Evolutionary conservation across 2,329 filamentous ascomycete species (phyloP).

Genomic region (Pseudocercospora fuligena): DNA sequence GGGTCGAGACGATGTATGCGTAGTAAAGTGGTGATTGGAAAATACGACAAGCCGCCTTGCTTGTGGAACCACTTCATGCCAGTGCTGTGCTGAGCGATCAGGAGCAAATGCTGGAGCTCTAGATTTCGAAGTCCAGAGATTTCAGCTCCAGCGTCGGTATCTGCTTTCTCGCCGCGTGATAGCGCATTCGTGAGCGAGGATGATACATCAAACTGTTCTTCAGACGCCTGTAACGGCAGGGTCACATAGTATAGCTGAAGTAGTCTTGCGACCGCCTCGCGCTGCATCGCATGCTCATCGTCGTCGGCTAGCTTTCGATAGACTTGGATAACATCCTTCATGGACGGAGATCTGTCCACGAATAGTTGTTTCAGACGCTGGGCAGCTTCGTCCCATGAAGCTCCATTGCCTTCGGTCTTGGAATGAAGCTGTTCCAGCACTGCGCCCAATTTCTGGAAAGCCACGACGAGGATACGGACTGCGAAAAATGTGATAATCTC

Average conservation of each 20-base stretch:
- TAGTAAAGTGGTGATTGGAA: constrained; percentile 74
- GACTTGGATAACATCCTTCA: constrained; percentile 77
- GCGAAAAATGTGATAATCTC: constrained; percentile 84
- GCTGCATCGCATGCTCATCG: constrained; percentile 68
- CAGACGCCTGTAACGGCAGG: constrained; percentile 76
- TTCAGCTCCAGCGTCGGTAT: constrained; percentile 45
- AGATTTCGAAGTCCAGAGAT: constrained; percentile 64
- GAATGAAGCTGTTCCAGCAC: constrained; percentile 65
- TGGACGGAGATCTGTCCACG: constrained; percentile 74
- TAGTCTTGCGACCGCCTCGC: constrained; percentile 77
- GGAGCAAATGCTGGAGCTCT: constrained; percentile 80
- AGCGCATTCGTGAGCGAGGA: constrained; percentile 73
- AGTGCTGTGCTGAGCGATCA: constrained; percentile 78
- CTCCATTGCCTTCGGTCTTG: constrained; percentile 39
- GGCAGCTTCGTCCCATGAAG: constrained; percentile 72
- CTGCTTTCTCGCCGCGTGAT: constrained; percentile 43
- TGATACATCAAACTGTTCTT: constrained; percentile 88
- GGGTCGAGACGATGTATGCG: constrained; percentile 56
- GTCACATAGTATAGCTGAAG: constrained; percentile 84
- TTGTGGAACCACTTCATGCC: constrained; percentile 92
- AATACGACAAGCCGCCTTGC: constrained; percentile 63
- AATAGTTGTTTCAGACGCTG: constrained; percentile 74
- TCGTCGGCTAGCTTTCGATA: constrained; percentile 72
- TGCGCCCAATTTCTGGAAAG: constrained; percentile 75
- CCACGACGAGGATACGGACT: constrained; percentile 75